Evolutionary conservation across 495 filamentous ascomycete species (phyloP).

Genomic region (Delitschia confertaspora): DNA sequence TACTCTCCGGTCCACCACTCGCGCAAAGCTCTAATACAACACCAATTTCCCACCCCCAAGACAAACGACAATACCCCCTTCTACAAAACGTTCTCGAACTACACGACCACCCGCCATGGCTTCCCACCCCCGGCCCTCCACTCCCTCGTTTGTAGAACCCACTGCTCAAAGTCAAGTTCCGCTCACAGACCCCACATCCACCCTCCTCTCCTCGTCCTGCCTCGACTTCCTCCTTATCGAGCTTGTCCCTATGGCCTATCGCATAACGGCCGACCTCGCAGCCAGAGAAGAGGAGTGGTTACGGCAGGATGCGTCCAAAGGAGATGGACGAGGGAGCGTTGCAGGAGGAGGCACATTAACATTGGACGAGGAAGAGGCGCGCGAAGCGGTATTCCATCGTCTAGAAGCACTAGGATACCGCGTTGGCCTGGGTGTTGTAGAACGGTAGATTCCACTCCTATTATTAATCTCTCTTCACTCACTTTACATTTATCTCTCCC

Average conservation of each 20-base stretch:
- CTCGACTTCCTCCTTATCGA: slow-evolving; percentile 94
- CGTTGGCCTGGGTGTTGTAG: slow-evolving; percentile 85
- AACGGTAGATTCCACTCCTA: slow-evolving; percentile 53
- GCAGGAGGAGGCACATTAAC: slow-evolving; percentile 10
- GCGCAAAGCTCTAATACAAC: background rate
- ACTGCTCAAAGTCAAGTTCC: too few relatives aligned
- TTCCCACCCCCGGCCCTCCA: slow-evolving; percentile 2
- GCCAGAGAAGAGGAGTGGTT: slow-evolving; percentile 30
- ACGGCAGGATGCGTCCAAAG: slow-evolving; percentile 4
- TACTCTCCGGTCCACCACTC: background rate
- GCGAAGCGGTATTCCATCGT: slow-evolving; percentile 73
- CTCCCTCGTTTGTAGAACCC: slow-evolving; percentile 41
- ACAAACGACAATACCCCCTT: background rate
- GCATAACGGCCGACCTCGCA: slow-evolving; percentile 53
- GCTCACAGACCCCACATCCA: slow-evolving; percentile 67
- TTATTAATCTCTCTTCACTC: background rate
- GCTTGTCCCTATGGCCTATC: slow-evolving; percentile 87
- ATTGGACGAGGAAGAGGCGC: slow-evolving; percentile 66
- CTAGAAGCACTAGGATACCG: slow-evolving; percentile 83
- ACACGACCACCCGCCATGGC: slow-evolving; percentile 2
- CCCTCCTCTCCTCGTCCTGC: slow-evolving; percentile 69
- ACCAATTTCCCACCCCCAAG: background rate
- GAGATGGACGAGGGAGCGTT: slow-evolving; percentile 10
- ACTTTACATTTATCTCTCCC: slow-evolving; percentile 1
- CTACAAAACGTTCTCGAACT: background rate